Conservation (phyloP, 352 stramenopile genomes). For the Globisporangium solare region DNA sequence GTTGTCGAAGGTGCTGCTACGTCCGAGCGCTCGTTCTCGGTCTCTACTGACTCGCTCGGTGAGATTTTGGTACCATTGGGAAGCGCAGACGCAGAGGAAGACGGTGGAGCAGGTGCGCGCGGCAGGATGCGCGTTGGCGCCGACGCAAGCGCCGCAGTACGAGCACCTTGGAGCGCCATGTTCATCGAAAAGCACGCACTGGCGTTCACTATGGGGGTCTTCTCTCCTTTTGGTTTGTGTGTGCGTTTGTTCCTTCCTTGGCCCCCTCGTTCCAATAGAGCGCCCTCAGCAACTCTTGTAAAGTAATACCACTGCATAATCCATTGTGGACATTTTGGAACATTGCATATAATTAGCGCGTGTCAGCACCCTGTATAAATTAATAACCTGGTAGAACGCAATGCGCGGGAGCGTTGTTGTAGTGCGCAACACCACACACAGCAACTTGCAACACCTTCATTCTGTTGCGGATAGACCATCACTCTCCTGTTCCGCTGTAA, state of each 20-base stretch:
- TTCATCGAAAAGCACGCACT: neutral
- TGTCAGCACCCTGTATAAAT: neutral
- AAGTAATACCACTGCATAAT: neutral
- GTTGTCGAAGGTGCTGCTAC: neutral
- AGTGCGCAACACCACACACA: slow-evolving; percentile 5
- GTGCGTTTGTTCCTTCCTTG: slow-evolving; percentile 2
- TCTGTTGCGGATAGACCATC: slow-evolving; percentile 5
- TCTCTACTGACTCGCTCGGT: neutral
- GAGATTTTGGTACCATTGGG: neutral
- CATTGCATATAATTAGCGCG: neutral
- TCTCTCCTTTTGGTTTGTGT: neutral
- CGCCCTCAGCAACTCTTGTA: neutral
- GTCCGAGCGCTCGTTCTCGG: neutral
- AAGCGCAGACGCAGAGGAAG: neutral
- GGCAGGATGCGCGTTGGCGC: neutral
- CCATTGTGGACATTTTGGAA: neutral
- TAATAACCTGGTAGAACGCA: neutral
- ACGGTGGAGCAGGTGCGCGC: too few species aligned
- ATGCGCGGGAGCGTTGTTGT: slow-evolving; percentile 1
- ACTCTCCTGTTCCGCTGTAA: slow-evolving; percentile 5
- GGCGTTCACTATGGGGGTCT: neutral
- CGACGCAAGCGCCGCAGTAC: neutral
- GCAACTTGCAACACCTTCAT: slow-evolving; percentile 20
- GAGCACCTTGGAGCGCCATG: slow-evolving; percentile 1
- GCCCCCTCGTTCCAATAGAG: slow-evolving; percentile 6